A percentile compares a stretch with the other conserved stretches of the same genome.
Conservation (phyloP, 352 stramenopile genomes). For the Pythium pectinolyticum region DNA sequence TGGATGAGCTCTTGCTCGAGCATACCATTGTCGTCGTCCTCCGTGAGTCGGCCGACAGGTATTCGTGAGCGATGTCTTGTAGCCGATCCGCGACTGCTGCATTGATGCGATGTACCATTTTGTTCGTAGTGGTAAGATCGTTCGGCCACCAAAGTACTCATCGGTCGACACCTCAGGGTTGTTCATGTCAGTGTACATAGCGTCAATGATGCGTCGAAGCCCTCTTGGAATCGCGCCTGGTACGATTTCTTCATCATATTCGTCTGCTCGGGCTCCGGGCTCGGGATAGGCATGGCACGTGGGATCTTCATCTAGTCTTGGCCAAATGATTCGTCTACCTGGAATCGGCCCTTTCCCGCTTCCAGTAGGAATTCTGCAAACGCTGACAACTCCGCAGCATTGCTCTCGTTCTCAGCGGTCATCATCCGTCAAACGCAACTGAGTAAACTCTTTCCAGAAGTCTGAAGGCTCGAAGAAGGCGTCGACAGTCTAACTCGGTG, state of each 20-base stretch:
- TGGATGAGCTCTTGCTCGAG: no score
- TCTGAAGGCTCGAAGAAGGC: neutral
- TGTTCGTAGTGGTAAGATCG: constrained; percentile 23
- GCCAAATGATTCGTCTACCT: neutral
- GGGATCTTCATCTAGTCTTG: constrained; percentile 27
- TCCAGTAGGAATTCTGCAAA: neutral
- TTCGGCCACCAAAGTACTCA: constrained; percentile 18
- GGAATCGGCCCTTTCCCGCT: neutral
- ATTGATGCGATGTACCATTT: constrained; percentile 13
- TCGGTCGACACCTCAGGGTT: constrained; percentile 7
- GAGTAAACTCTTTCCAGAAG: neutral
- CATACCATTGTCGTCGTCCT: no score
- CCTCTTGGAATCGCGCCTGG: neutral
- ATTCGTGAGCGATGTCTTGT: no score
- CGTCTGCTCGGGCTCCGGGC: neutral
- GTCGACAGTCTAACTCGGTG: neutral
- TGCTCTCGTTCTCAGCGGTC: neutral
- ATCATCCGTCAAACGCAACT: neutral
- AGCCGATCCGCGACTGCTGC: constrained; percentile 15
- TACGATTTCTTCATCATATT: neutral
- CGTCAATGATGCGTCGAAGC: constrained; percentile 4
- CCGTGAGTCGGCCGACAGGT: no score
- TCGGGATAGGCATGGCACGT: constrained; percentile 15
- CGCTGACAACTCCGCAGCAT: neutral
- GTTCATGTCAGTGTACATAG: constrained; percentile 19